Base-by-base conservation (phyloP, 2,329 filamentous ascomycete species). In the Trichoderma atroviride region DNA sequence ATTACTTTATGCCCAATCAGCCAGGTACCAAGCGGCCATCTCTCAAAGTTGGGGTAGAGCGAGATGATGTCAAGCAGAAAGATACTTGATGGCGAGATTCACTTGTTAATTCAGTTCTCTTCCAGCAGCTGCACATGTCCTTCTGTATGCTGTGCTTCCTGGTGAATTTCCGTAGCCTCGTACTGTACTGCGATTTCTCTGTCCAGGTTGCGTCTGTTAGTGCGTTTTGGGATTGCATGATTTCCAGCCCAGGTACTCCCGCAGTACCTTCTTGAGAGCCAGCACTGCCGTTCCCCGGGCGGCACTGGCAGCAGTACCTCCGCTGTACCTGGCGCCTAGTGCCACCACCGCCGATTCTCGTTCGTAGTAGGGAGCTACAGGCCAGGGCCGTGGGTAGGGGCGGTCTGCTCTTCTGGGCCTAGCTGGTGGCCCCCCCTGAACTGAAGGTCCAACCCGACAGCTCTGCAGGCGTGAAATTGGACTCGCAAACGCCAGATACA, bases 381-480 rank as follows among this genome's bases (percentile, higher is more conserved):
- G 64, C 69, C 37, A 50, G 65, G 68, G 68, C 52, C 31, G 52
- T 66, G 47, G 68, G 69, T 65, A 70, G 69, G 69, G 69, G 69
- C 69, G 69, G 69, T 70, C 69, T 70, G 69, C 59, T 67, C 43
- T 56, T 65, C 62, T 56, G 53, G 62, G 62, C 55, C 33, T 53
- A 70, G 60, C 35, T 58, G 60, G 35, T 29, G 27, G 67, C 53
- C 69, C 69, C 69, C 69, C 69, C 40, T 43, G 40, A 66, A 70
- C 59, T 61, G 58, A 59, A 52, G 50, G 58, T 62, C 67, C 47
- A 50, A 50, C 47, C 58, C 67, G 50, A 69, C 47, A 69, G 67
- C 67, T 63, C 52, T 67, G 64, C 58, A 29, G 29, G 55, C 52
- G 68, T 70, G 68, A 70, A 70, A 70, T 70, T 70, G 63, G 62